phyloP scores from a whole-genome alignment of 1,139 yeast species.

The Petasospora fabianii region DNA sequence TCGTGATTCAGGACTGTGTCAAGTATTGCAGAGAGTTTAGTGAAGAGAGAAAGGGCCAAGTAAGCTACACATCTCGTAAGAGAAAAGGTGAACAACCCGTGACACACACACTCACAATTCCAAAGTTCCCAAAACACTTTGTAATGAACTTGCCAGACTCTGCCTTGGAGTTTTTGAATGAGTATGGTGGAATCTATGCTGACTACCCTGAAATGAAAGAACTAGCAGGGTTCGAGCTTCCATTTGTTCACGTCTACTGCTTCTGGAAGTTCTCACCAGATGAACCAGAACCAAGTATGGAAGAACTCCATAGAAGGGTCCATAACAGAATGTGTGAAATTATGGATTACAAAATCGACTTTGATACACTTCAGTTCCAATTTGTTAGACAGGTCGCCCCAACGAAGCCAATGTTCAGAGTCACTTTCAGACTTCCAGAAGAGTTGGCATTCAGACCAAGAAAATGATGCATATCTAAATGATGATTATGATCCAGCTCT shows the following conservation, averaged over 20 bases:
- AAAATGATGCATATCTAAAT: not conserved
- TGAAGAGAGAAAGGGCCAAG: slow-evolving; percentile 27
- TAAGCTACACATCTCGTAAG: slow-evolving; percentile 27
- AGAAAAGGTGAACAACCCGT: slow-evolving; percentile 28
- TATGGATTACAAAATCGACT: slow-evolving; percentile 47
- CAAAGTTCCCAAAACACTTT: slow-evolving; percentile 62
- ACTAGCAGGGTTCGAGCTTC: slow-evolving; percentile 53
- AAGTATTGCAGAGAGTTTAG: slow-evolving; percentile 36
- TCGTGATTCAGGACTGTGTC: slow-evolving; percentile 65
- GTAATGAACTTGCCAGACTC: slow-evolving; percentile 97
- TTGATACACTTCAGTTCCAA: slow-evolving; percentile 57
- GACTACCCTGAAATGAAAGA: slow-evolving; percentile 34
- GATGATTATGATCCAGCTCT: not conserved
- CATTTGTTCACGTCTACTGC: slow-evolving; percentile 83
- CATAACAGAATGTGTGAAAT: slow-evolving; percentile 54
- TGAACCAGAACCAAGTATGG: slow-evolving; percentile 66
- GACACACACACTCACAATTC: slow-evolving; percentile 42
- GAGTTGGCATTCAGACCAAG: slow-evolving; percentile 65
- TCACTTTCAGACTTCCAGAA: slow-evolving; percentile 71
- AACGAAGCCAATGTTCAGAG: slow-evolving; percentile 94
- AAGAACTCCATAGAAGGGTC: slow-evolving; percentile 61
- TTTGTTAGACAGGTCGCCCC: slow-evolving; percentile 93
- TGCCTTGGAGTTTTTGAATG: slow-evolving; percentile 81
- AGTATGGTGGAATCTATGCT: slow-evolving; percentile 66
- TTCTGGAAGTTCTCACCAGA: slow-evolving; percentile 79